Percentiles rank a stretch among this genome's conserved stretches.
phyloP scores from a whole-genome alignment of 108 stramenopile species.

The Phaeodactylum tricornutum region DNA sequence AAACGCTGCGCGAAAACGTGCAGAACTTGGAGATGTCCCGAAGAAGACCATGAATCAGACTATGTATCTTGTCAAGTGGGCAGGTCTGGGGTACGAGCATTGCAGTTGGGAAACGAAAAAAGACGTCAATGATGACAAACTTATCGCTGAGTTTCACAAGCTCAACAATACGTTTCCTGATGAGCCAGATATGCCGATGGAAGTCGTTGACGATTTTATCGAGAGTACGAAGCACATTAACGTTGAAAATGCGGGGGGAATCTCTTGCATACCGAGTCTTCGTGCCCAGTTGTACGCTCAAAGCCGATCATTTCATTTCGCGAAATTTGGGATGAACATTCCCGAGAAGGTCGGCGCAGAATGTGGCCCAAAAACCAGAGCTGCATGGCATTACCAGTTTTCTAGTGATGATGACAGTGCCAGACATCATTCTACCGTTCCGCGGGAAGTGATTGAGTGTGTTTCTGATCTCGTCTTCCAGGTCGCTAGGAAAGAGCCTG shows the following conservation, averaged over 20 bases:
- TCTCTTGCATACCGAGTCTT: slow-evolving; percentile 27
- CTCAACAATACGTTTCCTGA: slow-evolving; percentile 63
- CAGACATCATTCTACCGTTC: not conserved
- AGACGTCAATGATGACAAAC: slow-evolving; percentile 69
- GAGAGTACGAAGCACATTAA: slow-evolving; percentile 36
- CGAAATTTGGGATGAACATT: slow-evolving; percentile 59
- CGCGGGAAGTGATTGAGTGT: slow-evolving; percentile 26
- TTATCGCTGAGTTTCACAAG: slow-evolving; percentile 65
- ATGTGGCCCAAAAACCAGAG: slow-evolving; percentile 50
- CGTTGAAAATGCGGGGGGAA: slow-evolving; percentile 51
- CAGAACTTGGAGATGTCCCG: slow-evolving; percentile 72
- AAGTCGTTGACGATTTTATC: slow-evolving; percentile 37
- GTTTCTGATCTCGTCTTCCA: slow-evolving; percentile 20
- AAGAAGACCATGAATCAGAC: slow-evolving; percentile 64
- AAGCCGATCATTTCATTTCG: slow-evolving; percentile 64
- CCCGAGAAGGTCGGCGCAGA: slow-evolving; percentile 37
- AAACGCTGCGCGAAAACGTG: slow-evolving; percentile 62
- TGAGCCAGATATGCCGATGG: slow-evolving; percentile 48
- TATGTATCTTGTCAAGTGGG: slow-evolving; percentile 96
- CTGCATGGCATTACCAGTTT: not conserved
- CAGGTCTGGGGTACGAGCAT: slow-evolving; percentile 85
- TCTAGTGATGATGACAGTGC: not conserved
- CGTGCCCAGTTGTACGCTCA: slow-evolving; percentile 68
- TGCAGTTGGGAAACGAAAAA: slow-evolving; percentile 94
- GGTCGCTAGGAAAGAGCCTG: slow-evolving; percentile 11